These are phyloP conservation scores for Blastobotrys attinorum DNA, from an alignment of 805 yeast species.

Conservation along the genomic window DNA sequence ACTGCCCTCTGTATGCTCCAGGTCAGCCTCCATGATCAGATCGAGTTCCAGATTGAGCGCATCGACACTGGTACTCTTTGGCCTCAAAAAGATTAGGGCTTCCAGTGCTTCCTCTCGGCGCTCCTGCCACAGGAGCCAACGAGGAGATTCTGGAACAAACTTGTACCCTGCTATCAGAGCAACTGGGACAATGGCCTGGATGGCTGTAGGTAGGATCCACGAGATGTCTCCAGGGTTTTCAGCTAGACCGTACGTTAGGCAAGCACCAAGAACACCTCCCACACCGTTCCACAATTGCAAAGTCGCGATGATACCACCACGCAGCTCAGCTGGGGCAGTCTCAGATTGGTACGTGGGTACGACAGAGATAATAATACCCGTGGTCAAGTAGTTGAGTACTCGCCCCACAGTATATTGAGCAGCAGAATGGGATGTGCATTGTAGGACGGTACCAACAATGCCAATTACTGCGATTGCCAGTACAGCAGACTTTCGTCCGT, in stretches of 20 bases:
- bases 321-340: slow-evolving; percentile 14
- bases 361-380: slow-evolving; percentile 7
- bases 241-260: slow-evolving; percentile 6
- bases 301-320: slow-evolving; percentile 14
- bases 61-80: too few species aligned
- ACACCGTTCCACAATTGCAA: slow-evolving; percentile 10
- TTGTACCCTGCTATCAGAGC: slow-evolving; percentile 27
- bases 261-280: slow-evolving; percentile 13
- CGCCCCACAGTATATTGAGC: slow-evolving; percentile 13
- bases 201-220: slow-evolving; percentile 10
- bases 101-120: slow-evolving; percentile 36
- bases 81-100: slow-evolving; percentile 20
- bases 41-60: too few species aligned
- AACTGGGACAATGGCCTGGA: slow-evolving; percentile 12
- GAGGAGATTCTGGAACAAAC: slow-evolving; percentile 78
- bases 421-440: too few species aligned
- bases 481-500: too few species aligned
- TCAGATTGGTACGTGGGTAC: slow-evolving; percentile 14
- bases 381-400: slow-evolving; percentile 12
- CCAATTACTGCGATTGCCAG: too few species aligned
- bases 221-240: slow-evolving; percentile 2
- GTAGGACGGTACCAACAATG: too few species aligned
- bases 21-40: too few species aligned
- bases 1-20: too few species aligned
- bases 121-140: slow-evolving; percentile 69